Conservation (phyloP, 2,329 filamentous ascomycete genomes). For the Lecanosticta acicola region DNA sequence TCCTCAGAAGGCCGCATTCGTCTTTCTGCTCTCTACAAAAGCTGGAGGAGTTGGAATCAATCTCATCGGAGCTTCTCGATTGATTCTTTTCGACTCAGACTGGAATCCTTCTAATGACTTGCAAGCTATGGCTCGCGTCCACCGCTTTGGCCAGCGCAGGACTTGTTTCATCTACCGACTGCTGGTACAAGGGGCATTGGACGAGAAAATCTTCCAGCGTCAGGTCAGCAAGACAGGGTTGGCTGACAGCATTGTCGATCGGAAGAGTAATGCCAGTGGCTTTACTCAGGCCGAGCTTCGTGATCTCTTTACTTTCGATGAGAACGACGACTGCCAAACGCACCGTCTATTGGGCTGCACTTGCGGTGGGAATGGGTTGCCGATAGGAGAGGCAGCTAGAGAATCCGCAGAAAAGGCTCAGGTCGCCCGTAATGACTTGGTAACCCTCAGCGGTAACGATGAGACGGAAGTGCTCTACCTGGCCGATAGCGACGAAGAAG, state of each 20-base stretch:
- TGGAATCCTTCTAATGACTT: conserved; percentile 71
- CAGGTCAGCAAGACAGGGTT: conserved; percentile 66
- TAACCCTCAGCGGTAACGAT: conserved; percentile 11
- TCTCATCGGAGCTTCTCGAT: conserved; percentile 62
- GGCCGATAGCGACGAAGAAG: conserved; percentile 26
- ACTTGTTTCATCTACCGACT: conserved; percentile 66
- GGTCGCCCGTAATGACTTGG: conserved; percentile 23
- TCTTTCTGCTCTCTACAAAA: conserved; percentile 67
- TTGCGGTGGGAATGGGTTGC: conserved; percentile 52
- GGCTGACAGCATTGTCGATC: conserved; percentile 65
- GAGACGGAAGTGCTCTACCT: conserved; percentile 20
- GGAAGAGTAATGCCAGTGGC: conserved; percentile 54
- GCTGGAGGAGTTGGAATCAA: conserved; percentile 66
- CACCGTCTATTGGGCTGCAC: conserved; percentile 61
- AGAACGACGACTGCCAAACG: conserved; percentile 57
- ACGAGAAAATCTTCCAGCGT: conserved; percentile 70
- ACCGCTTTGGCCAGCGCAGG: conserved; percentile 64
- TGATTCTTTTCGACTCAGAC: conserved; percentile 67
- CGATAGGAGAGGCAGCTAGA: conserved; percentile 18
- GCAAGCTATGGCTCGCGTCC: conserved; percentile 70
- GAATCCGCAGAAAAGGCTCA: conserved; percentile 21
- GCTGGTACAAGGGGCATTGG: conserved; percentile 61
- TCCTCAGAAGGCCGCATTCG: conserved; percentile 53
- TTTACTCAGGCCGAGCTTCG: conserved; percentile 62
- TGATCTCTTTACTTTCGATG: conserved; percentile 62